Base-by-base conservation (phyloP, 805 yeast genomes). In the Saturnispora kantuleensis region DNA sequence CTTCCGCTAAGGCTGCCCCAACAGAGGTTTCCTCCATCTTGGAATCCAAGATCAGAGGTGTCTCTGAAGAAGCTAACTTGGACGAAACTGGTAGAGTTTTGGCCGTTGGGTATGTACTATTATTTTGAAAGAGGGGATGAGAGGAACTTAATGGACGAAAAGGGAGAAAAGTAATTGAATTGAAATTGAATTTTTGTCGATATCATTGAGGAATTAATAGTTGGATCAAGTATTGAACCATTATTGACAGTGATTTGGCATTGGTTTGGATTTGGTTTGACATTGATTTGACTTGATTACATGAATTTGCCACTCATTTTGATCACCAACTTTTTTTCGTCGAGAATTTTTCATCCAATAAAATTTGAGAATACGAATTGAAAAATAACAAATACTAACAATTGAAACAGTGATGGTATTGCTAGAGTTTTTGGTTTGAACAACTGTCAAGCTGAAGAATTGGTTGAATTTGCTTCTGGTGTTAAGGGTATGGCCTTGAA, bases 401-500 rank as follows among this genome's bases (percentile, higher is more conserved):
- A 10, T 30, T 45, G 12, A 68, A 42, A 46, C 64, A 80, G 98
- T 84, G 99, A 93, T 74, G 99, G 99, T 93, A 93, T 93, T 69
- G 99, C 98, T 70, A 94, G 97, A 81, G 96, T 93, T 66, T 93
- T 85, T 76, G 99, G 99, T 76, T 78, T 93, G 65, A 93, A 89
- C 93, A 93, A 93, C 81, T 82, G 88, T 73, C 97, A 90, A 80
- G 98, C 98, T 68, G 98, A 93, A 78, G 99, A 93, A 77, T 81
- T 93, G 71, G 97, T 93, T 65, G 98, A 93, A 77, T 94, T 93
- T 77, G 77, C 96, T 51, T 87, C 98, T 50, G 98, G 99, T 79
- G 97, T 90, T 63, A 87, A 89, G 75, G 99, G 98, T 84, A 93
- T 93, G 99, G 97, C 98, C 66, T 81, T 93, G 69, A 93, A 93